These are phyloP conservation scores for Pleurotus ostreatus DNA, from an alignment of 768 basidiomycete species.

Conservation along the genomic window DNA sequence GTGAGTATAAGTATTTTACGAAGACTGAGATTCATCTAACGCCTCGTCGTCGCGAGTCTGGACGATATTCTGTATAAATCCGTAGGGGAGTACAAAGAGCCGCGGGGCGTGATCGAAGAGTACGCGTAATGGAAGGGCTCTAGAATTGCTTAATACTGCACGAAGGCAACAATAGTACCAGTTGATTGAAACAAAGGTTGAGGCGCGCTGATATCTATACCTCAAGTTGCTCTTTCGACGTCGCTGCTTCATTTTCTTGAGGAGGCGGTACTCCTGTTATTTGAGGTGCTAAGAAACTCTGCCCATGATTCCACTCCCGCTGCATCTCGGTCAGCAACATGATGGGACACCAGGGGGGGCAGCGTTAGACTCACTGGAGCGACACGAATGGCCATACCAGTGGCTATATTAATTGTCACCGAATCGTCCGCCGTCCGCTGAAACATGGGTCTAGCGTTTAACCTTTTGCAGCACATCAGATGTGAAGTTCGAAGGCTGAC, in stretches of 20 bases:
- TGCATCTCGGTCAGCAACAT: no score
- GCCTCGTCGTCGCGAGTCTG: not conserved
- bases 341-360: no score
- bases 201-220: no score
- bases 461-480: not conserved
- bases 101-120: conserved; percentile 3
- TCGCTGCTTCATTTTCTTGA: no score
- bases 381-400: not conserved
- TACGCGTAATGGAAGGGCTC: not conserved
- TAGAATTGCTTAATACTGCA: no score
- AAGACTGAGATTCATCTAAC: not conserved
- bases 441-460: not conserved
- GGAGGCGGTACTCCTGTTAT: no score
- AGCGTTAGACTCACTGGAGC: no score
- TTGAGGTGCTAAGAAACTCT: no score
- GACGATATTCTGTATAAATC: not conserved
- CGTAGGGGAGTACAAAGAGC: conserved; percentile 4
- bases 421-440: not conserved
- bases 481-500: not conserved
- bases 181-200: no score
- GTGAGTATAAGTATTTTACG: not conserved
- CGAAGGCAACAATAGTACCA: no score
- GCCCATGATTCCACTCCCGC: no score
- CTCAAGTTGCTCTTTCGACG: no score
- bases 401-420: not conserved